Percentiles rank a stretch among this genome's conserved stretches.
phyloP scores from a whole-genome alignment of 2,329 filamentous ascomycete species.

The Aureobasidium mangrovei region DNA sequence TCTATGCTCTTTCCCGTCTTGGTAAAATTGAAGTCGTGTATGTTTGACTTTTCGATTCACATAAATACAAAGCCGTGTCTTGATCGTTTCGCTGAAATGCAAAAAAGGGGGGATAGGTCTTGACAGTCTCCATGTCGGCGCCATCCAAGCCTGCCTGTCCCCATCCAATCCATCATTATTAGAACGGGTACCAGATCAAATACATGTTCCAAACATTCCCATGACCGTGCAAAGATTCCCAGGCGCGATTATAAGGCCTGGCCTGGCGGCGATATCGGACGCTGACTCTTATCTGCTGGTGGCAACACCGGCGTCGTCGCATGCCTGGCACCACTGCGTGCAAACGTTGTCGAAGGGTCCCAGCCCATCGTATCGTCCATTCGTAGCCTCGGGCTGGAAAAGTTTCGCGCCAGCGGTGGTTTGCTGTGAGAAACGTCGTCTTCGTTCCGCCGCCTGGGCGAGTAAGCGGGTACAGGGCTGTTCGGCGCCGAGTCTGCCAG shows the following conservation, averaged over 20 bases:
- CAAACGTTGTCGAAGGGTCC: neutral
- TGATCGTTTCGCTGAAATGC: no score
- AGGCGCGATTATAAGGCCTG: neutral
- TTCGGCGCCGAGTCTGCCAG: neutral
- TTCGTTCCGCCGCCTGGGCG: neutral
- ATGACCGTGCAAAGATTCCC: no score
- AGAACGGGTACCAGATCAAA: no score
- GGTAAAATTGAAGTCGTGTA: no score
- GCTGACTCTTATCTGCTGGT: neutral
- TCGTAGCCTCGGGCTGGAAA: constrained; percentile 1
- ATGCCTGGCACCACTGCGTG: neutral
- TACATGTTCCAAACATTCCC: no score
- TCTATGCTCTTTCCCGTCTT: no score
- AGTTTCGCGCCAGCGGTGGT: neutral
- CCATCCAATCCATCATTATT: no score
- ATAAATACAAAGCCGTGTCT: no score
- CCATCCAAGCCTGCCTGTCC: no score
- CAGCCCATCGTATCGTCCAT: neutral
- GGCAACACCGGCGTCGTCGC: neutral
- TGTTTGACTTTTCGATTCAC: no score
- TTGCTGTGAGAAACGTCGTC: neutral
- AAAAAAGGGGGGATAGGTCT: no score
- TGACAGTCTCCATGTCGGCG: no score
- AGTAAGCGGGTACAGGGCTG: neutral
- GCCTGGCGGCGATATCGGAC: neutral